These are phyloP conservation scores for Mediolabrus comicus DNA, from an alignment of 108 stramenopile genomes.

Conservation along the genomic window DNA sequence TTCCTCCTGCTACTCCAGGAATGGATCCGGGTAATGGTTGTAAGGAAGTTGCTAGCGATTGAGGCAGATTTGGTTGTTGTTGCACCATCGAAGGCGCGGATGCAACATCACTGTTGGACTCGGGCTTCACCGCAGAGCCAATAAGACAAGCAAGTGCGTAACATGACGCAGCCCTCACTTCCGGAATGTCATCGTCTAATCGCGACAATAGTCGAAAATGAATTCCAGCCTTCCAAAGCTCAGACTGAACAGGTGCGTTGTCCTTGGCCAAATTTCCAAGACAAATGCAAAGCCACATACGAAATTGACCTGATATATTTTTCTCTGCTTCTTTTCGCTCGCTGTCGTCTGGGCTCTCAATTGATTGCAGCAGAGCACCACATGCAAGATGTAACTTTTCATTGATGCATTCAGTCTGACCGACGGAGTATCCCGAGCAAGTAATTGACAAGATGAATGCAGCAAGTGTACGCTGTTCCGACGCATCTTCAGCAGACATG, in stretches of 20 bases:
- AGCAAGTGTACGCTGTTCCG: constrained; percentile 82
- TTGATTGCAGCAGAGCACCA: constrained; percentile 54
- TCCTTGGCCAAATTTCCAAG: constrained; percentile 67
- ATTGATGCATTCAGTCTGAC: constrained; percentile 85
- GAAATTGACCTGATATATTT: constrained; percentile 26
- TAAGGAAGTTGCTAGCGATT: constrained; percentile 8
- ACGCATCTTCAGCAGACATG: constrained; percentile 42
- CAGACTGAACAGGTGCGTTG: constrained; percentile 52
- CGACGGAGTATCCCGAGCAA: constrained; percentile 73
- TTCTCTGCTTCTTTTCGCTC: background rate
- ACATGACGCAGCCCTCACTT: constrained; percentile 77
- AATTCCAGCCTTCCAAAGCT: constrained; percentile 54
- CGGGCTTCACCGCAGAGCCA: constrained; percentile 18
- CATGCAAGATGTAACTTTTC: constrained; percentile 76
- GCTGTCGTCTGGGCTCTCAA: constrained; percentile 47
- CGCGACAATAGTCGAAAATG: constrained; percentile 77
- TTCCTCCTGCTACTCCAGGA: background rate
- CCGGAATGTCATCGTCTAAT: constrained; percentile 27
- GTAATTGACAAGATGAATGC: constrained; percentile 88
- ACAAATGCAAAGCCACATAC: constrained; percentile 80
- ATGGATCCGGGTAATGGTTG: constrained; percentile 6
- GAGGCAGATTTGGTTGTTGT: constrained; percentile 10
- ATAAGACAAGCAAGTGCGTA: constrained; percentile 79
- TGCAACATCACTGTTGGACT: constrained; percentile 1
- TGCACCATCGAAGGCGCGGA: constrained; percentile 20